Base-by-base conservation (phyloP, 371 early-diverging fungal genomes). In the Pancytospora philotis region DNA sequence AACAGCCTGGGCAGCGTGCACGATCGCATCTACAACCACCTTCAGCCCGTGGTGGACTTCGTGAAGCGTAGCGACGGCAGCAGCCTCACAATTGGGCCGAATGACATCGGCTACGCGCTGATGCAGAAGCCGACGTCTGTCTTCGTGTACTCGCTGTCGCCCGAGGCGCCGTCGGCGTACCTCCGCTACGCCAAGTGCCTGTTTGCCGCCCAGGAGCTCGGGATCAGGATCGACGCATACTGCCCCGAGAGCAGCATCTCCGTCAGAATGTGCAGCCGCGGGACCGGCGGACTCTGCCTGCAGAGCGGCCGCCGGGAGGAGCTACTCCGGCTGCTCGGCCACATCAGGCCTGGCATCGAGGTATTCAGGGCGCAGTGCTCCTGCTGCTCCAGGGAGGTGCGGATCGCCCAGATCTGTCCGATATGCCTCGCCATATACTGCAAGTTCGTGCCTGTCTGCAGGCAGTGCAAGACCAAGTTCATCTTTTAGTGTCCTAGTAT, bases 371-470 rank as follows among this genome's bases (percentile, higher is more conserved):
- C 59, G 27, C 62, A 39, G 13, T 80, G 81, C 64, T 59, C 61
- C n/a, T 80, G 81, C 64, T 78, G 78, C 66, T 41, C 64, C 13
- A 76, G 71, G 50, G 53, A 53, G 30, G 60, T 79, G 19, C 22
- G 41, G 3, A 49, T 68, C 30, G 81, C 79, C 1, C 72, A 71
- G 31, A 57, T 76, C 1, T 80, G 81, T 53, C 79, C 81, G 4
- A 64, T 80, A 36, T 80, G 81, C 50, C 55, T 80, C 8, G 68
- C 73, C 32, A 72, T 80, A 27, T 80, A 79, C 62, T 80, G 81
- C 68, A 75, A 68, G 52, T 76, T 79, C 61, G 58, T 80, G 38
- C 81, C 81, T 35, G 59, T 80, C 3, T 80, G 81, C 66, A 76
- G 70, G 67, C 72, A 63, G 62, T 80, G 81, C 55, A 79, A 79